phyloP scores from a whole-genome alignment of 1,284 basidiomycete species.

The Cystobasidium sp. region DNA sequence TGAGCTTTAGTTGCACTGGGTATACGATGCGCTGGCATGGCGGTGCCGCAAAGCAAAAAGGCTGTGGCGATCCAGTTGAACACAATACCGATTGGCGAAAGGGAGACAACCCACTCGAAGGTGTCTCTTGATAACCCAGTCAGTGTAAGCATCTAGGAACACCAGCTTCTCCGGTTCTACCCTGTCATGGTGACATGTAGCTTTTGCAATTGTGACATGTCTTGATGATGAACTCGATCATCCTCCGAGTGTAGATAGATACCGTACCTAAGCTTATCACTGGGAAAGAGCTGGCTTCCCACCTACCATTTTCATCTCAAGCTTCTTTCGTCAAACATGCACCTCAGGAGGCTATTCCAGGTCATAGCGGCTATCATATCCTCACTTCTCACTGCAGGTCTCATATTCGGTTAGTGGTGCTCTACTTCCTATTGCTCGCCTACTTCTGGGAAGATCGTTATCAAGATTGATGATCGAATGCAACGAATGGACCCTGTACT shows the following conservation, averaged over 20 bases:
- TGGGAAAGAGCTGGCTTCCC: not conserved
- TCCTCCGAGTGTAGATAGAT: not conserved
- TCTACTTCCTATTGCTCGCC: not conserved
- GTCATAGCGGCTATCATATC: constrained; percentile 18
- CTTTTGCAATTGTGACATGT: too few species aligned
- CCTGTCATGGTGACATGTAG: too few species aligned
- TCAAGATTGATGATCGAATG: constrained; percentile 19
- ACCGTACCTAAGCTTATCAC: not conserved
- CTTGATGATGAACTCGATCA: not conserved
- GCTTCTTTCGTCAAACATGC: not conserved
- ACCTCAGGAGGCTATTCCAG: constrained; percentile 25
- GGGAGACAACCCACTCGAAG: too few species aligned
- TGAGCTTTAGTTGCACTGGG: too few species aligned
- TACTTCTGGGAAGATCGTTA: not conserved
- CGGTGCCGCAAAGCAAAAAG: too few species aligned
- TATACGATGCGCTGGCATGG: too few species aligned
- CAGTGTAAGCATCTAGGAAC: too few species aligned
- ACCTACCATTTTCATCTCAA: too few species aligned
- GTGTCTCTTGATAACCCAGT: too few species aligned
- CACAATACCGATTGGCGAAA: too few species aligned
- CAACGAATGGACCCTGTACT: not conserved
- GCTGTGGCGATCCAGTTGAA: too few species aligned
- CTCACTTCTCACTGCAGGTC: constrained; percentile 29
- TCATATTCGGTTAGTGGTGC: constrained; percentile 35
- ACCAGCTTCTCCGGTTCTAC: too few species aligned